A percentile compares a stretch with the other conserved stretches of the same genome.
These are phyloP conservation scores for Thermoascus crustaceus DNA, from an alignment of 2,329 filamentous ascomycete genomes.

Conservation along the genomic window DNA sequence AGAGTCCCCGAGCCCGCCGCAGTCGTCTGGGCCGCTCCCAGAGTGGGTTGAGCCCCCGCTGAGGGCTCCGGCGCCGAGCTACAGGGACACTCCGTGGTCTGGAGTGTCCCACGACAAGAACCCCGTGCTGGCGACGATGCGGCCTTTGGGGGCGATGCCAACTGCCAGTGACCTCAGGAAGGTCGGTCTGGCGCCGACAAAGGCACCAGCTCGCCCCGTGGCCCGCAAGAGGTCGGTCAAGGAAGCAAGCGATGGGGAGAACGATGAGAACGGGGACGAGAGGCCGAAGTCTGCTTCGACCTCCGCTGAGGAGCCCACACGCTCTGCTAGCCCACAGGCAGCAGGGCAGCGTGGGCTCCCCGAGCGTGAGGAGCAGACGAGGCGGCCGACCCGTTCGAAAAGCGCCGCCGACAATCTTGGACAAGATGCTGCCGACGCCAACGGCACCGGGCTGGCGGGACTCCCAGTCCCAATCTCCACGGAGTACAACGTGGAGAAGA, in stretches of 20 bases:
- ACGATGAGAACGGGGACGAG: slow-evolving; percentile 12
- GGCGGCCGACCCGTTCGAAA: slow-evolving; percentile 6
- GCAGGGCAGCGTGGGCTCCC: slow-evolving; percentile 3
- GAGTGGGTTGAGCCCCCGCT: slow-evolving; percentile 52
- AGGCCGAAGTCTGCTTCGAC: slow-evolving; percentile 11
- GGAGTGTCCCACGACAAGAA: slow-evolving; percentile 56
- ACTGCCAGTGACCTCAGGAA: slow-evolving; percentile 51
- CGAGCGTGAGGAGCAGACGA: slow-evolving; percentile 4
- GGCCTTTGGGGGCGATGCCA: slow-evolving; percentile 66
- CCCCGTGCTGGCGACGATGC: slow-evolving; percentile 77
- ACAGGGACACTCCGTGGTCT: slow-evolving; percentile 56
- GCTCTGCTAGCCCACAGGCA: slow-evolving; percentile 6
- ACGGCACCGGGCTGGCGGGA: slow-evolving; percentile 9
- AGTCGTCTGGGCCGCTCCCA: slow-evolving; percentile 2
- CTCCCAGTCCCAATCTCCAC: slow-evolving; percentile 15
- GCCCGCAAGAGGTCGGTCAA: slow-evolving; percentile 34
- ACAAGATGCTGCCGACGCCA: slow-evolving; percentile 11
- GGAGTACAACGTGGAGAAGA: slow-evolving; percentile 21
- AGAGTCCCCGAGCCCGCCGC: no score
- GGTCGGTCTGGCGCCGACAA: slow-evolving; percentile 36
- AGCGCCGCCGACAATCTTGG: slow-evolving; percentile 7
- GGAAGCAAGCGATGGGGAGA: slow-evolving; percentile 10
- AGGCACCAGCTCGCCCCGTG: slow-evolving; percentile 34
- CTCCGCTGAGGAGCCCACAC: slow-evolving; percentile 9
- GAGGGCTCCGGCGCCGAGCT: slow-evolving; percentile 55